A percentile compares a stretch with the other conserved stretches of the same genome.
Evolutionary conservation across 129 eudicot genomes (phyloP).

Genomic region (Arctium minus): DNA sequence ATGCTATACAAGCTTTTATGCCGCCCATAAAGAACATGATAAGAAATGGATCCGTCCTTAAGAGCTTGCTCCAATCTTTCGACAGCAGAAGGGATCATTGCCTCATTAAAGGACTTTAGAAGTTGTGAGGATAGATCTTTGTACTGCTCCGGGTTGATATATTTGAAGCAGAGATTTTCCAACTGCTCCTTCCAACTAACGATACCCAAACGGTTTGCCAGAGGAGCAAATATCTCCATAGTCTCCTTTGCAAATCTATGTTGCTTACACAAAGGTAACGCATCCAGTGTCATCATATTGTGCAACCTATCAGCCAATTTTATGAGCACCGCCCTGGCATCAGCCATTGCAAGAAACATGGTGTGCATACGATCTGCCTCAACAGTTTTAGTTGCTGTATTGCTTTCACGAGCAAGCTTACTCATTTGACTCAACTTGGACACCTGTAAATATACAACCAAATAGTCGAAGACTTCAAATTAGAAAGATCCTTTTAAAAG

Average conservation of each 20-base stretch:
- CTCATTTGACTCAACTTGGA: slow-evolving; percentile 90
- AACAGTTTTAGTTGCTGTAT: slow-evolving; percentile 71
- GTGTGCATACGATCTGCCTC: slow-evolving; percentile 97
- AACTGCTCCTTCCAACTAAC: slow-evolving; percentile 40
- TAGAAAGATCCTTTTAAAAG: not conserved
- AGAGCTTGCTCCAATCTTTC: slow-evolving; percentile 66
- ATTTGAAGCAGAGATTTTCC: slow-evolving; percentile 75
- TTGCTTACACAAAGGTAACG: slow-evolving; percentile 45
- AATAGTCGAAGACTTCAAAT: not conserved
- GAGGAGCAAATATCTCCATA: slow-evolving; percentile 83
- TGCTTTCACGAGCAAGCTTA: slow-evolving; percentile 96
- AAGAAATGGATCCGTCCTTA: slow-evolving; percentile 51
- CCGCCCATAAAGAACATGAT: slow-evolving; percentile 63
- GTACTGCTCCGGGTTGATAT: slow-evolving; percentile 69
- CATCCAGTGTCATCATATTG: slow-evolving; percentile 74
- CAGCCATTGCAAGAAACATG: slow-evolving; percentile 98
- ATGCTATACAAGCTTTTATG: slow-evolving; percentile 96
- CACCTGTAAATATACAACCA: slow-evolving; percentile 42
- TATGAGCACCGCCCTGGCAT: slow-evolving; percentile 85
- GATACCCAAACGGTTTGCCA: slow-evolving; percentile 87
- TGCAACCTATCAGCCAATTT: slow-evolving; percentile 83
- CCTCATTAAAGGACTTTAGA: slow-evolving; percentile 69
- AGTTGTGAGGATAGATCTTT: slow-evolving; percentile 68
- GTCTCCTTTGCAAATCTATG: slow-evolving; percentile 93
- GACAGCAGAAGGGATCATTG: slow-evolving; percentile 55